A percentile compares a stretch with the other conserved stretches of the same genome.
Evolutionary conservation across 768 basidiomycete genomes (phyloP).

Genomic region (Mycena pura): DNA sequence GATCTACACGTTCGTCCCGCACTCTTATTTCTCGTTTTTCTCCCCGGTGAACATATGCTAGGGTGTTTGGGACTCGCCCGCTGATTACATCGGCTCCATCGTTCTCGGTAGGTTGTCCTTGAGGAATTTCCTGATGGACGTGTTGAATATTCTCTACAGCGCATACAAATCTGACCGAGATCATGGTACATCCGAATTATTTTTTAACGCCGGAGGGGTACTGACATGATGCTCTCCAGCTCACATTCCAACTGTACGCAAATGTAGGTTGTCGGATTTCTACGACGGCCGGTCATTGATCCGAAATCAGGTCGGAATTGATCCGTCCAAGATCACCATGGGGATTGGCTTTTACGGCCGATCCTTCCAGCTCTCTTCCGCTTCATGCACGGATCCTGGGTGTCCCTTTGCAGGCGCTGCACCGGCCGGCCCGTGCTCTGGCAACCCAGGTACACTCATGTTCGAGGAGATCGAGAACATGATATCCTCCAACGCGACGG

Average conservation of each 20-base stretch:
- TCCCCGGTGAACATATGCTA: neutral
- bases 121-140: no score
- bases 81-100: slow-evolving; percentile 4
- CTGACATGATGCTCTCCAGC: no score
- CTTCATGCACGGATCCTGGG: neutral
- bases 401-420: slow-evolving; percentile 1
- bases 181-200: no score
- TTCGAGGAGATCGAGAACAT: neutral
- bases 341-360: slow-evolving; percentile 15
- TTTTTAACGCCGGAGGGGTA: no score
- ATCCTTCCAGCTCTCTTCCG: neutral
- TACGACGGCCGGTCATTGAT: no score
- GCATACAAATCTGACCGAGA: no score
- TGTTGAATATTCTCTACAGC: no score
- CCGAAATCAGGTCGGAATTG: slow-evolving; percentile 2
- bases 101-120: neutral
- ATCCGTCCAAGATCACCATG: neutral
- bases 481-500: no score
- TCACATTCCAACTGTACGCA: no score
- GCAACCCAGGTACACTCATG: slow-evolving; percentile 8
- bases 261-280: no score
- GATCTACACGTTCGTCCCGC: neutral
- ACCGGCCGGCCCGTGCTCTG: neutral
- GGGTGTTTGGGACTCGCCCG: neutral
- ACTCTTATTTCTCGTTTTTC: neutral